Base-by-base conservation (phyloP, 805 yeast species). In the Candida broadrunensis region DNA sequence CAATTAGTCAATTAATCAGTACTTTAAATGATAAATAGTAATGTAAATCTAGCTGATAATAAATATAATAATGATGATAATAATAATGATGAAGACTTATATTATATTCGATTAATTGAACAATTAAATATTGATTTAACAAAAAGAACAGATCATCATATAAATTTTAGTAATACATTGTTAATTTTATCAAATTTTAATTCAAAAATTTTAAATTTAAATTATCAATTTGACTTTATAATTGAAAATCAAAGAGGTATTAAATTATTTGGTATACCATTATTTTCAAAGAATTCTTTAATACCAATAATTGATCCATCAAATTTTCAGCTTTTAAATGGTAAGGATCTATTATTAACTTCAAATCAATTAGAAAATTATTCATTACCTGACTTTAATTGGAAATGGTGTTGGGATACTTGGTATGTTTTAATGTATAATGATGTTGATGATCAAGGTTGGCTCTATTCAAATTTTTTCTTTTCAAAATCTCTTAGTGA, bases 401-500 rank as follows among this genome's bases (percentile, higher is more conserved):
- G 88, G 89, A 53, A 58, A 40, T 83, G 89, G 89, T 55, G 55
- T 8, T 83, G 89, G 88, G 69, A 69, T 12, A 66, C 71, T 40
- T 86, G 95, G 95, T 82, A 80, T 50, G 82, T 84, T 2, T 70
- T 82, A 43, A 83, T 87, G 91, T 58, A 70, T 33, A 63, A 67
- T 31, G 88, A 85, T 52, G 84, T 79, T 16, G 95, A 86, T 57
- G 90, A 85, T 51, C 85, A 83, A 52, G 95, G 95, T n/a, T 86
- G 95, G 95, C 56, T 73, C 24, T 87, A 86, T 53, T 71, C 85
- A 42, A 65, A 76, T 61, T 49, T 71, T 18, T 75, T 81, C 44
- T 75, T 74, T 51, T 57, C 64, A 8, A 29, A 29, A 5, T 29
- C 18, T 14, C 5, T 29, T 8, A 62, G 75, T 16, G 51, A 48